Conservation (phyloP, 2,329 filamentous ascomycete genomes). For the Orbilia brochopaga region DNA sequence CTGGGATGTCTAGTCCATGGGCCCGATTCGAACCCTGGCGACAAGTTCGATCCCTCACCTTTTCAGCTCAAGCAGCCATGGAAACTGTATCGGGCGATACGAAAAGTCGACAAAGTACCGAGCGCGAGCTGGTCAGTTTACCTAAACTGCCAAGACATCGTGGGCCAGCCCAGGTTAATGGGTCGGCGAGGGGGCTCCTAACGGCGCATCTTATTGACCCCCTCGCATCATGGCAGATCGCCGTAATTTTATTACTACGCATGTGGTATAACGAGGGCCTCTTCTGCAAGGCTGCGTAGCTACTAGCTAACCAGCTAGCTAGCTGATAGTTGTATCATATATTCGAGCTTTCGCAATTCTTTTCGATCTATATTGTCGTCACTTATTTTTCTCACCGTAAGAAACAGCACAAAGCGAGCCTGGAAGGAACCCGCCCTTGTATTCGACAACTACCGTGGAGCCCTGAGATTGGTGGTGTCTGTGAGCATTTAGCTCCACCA, state of each 20-base stretch:
- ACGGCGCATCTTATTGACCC: slow-evolving; percentile 48
- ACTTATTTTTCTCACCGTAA: slow-evolving; percentile 41
- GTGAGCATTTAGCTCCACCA: slow-evolving; percentile 50
- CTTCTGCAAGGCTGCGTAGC: slow-evolving; percentile 30
- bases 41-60: slow-evolving; percentile 11
- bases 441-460: slow-evolving; percentile 49
- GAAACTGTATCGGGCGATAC: slow-evolving; percentile 22
- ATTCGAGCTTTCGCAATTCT: slow-evolving; percentile 50
- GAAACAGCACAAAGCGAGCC: slow-evolving; percentile 24
- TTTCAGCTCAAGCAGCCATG: slow-evolving; percentile 12
- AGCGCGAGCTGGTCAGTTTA: slow-evolving; percentile 8
- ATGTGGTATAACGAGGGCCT: slow-evolving; percentile 31
- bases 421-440: slow-evolving; percentile 31
- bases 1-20: slow-evolving; percentile 29
- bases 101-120: slow-evolving; percentile 22
- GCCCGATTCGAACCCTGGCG: slow-evolving; percentile 24
- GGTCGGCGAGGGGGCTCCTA: slow-evolving; percentile 34
- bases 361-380: slow-evolving; percentile 34
- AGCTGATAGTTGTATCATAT: slow-evolving; percentile 43
- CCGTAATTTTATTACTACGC: slow-evolving; percentile 47
- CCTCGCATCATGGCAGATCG: slow-evolving; percentile 40
- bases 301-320: too few species aligned
- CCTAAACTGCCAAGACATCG: slow-evolving; percentile 43
- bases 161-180: slow-evolving; percentile 50
- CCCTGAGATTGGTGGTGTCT: slow-evolving; percentile 37